These are phyloP conservation scores for Takakia lepidozioides DNA, from an alignment of 225 moss, liverwort and hornwort species.

Conservation along the genomic window DNA sequence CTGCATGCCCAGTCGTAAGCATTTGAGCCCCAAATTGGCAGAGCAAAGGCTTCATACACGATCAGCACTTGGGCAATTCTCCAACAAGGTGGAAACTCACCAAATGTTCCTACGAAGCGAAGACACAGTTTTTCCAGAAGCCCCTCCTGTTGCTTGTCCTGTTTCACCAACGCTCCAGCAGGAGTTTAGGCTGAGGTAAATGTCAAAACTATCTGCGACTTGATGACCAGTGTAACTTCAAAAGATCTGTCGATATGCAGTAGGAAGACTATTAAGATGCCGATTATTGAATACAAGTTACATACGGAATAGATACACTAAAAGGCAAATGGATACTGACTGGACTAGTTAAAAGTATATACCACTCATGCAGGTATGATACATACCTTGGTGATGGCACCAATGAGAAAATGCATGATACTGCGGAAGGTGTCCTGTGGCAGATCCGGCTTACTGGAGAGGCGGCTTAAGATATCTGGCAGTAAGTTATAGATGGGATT, in stretches of 20 bases:
- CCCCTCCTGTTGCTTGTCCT: constrained; percentile 95
- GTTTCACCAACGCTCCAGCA: no score
- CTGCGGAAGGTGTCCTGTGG: constrained; percentile 63
- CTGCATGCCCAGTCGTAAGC: no score
- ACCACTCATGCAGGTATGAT: no score
- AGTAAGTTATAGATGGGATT: constrained; percentile 93
- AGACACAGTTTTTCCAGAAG: constrained; percentile 90
- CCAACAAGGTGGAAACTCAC: constrained; percentile 21
- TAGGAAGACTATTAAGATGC: no score
- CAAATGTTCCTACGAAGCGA: constrained; percentile 75
- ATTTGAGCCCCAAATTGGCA: not conserved
- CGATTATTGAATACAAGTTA: no score
- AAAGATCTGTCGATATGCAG: no score
- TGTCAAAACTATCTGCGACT: no score
- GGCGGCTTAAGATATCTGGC: constrained; percentile 93
- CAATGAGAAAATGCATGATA: constrained; percentile 85
- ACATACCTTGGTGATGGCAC: constrained; percentile 80
- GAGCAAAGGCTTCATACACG: not conserved
- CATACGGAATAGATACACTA: no score
- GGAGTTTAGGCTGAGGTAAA: no score
- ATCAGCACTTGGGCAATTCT: not conserved
- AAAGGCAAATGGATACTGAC: no score
- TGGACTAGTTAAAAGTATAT: no score
- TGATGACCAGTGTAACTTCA: no score
- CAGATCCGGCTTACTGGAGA: constrained; percentile 59